Conservation (phyloP, 2,329 filamentous ascomycete species). For the Kalaharituber pfeilii region DNA sequence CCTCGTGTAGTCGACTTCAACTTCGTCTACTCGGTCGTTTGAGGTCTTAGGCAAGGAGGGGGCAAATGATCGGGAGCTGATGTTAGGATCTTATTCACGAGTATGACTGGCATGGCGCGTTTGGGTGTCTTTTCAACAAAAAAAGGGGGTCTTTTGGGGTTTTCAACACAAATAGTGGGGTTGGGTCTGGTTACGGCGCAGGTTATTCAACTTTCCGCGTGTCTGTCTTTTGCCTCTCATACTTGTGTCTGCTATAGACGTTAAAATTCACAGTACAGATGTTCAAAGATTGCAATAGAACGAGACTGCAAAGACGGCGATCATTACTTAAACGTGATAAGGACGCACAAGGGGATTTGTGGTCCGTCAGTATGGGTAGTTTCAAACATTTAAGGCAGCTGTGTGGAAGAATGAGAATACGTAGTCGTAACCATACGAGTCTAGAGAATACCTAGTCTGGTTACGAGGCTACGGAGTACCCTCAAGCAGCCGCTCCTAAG, state of each 20-base stretch:
- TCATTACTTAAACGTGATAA: too few relatives aligned
- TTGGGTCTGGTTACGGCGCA: constrained; percentile 1
- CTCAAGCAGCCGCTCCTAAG: too few relatives aligned
- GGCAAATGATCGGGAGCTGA: not conserved
- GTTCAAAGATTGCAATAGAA: too few relatives aligned
- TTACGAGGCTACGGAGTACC: too few relatives aligned
- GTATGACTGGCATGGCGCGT: constrained; percentile 4
- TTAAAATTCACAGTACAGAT: too few relatives aligned
- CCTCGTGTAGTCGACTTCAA: constrained; percentile 18
- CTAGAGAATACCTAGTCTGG: too few relatives aligned
- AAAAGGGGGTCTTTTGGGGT: too few relatives aligned
- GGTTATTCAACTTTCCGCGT: constrained; percentile 11
- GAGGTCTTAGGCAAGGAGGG: not conserved
- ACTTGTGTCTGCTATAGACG: not conserved
- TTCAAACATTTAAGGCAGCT: not conserved
- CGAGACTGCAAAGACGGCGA: too few relatives aligned
- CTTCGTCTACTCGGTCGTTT: constrained; percentile 6
- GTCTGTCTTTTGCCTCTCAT: constrained; percentile 5
- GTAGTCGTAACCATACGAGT: too few relatives aligned
- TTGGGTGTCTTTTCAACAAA: constrained; percentile 8
- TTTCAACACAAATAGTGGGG: not conserved
- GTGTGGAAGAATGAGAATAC: not conserved
- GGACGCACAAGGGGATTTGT: too few relatives aligned
- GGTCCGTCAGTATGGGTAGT: too few relatives aligned
- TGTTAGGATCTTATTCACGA: not conserved